Evolutionary conservation across 2,329 filamentous ascomycete species (phyloP), one percentile per base, ranked within the genome.

Genomic region (Xylaria sp.): DNA sequence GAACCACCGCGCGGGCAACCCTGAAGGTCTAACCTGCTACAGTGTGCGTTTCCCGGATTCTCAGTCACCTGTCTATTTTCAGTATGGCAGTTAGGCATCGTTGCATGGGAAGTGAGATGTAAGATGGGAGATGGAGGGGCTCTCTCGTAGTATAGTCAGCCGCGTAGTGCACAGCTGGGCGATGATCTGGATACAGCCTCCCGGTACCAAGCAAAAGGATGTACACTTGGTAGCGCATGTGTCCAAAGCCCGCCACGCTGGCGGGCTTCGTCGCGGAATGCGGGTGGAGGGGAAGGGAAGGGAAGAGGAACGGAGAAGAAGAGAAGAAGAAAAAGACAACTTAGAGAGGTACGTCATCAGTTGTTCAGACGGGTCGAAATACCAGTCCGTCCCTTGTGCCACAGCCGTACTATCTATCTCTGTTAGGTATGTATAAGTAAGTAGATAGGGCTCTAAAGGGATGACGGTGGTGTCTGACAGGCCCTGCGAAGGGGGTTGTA

Each of bases 51-150:
- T 65, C 55, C 60, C 48, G 55, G 44, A 60, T 39, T 48, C 34
- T 34, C 61, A 58, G 55, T 34, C 55, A 57, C 52, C 54, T 44
- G 46, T 52, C 56, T 28, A 57, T 39, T 66, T 32, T 13, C 23
- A 58, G 50, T 37, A 32, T 12, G 44, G 44, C 46, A 63, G 61
- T 72, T 68, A 72, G 70, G 70, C 70, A 72, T 64, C 59, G 62
- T 34, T 72, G 68, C 70, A 72, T 70, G 55, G 70, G 34, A 50
- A 66, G 67, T 37, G 46, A 32, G 51, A 10, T 54, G 51, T 54
- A 37, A 7, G 18, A 32, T 37, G 41, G 56, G 54, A 13, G 5
- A 46, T 58, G 25, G 56, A 23, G 46, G 56, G 39, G 28, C 5
- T 46, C 32, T 58, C 44, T 18, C 37, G 39, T 44, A n/a, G n/a